These are phyloP conservation scores for Alternaria sp. DNA, from an alignment of 2,329 filamentous ascomycete species.

Conservation along the genomic window DNA sequence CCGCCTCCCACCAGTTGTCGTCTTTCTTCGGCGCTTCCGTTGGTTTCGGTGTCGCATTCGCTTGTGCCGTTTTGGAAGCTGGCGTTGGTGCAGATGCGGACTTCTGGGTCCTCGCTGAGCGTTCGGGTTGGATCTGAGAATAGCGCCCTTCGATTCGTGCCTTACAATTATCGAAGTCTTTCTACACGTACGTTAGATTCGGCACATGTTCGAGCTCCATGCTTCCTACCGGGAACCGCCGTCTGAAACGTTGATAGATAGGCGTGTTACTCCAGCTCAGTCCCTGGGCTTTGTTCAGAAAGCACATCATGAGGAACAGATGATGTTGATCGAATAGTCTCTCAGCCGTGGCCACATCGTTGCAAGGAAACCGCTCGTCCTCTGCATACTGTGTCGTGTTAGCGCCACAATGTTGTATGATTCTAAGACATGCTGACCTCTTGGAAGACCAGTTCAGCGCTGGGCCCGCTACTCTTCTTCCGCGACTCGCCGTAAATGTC, in stretches of 20 bases:
- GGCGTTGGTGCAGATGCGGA: slow-evolving; percentile 11
- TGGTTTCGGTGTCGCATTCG: slow-evolving; percentile 10
- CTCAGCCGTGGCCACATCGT: slow-evolving; percentile 30
- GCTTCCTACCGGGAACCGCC: slow-evolving; percentile 43
- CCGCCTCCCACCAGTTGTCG: slow-evolving; percentile 49
- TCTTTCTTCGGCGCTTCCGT: slow-evolving; percentile 43
- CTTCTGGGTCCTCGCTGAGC: slow-evolving; percentile 10
- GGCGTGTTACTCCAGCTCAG: slow-evolving; percentile 53
- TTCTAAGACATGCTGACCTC: slow-evolving; percentile 33
- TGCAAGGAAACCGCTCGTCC: slow-evolving; percentile 36
- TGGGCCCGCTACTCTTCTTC: slow-evolving; percentile 48
- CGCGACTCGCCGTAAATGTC: slow-evolving; percentile 60
- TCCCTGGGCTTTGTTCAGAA: slow-evolving; percentile 53
- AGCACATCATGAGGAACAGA: slow-evolving; percentile 54
- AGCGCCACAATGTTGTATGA: not conserved
- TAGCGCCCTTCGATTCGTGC: slow-evolving; percentile 39
- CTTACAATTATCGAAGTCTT: slow-evolving; percentile 40
- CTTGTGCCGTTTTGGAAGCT: not conserved
- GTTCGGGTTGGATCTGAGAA: slow-evolving; percentile 19
- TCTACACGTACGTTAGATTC: slow-evolving; percentile 23
- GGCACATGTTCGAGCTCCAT: not conserved
- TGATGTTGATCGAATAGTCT: slow-evolving; percentile 45
- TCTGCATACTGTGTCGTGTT: slow-evolving; percentile 43
- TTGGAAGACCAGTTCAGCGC: slow-evolving; percentile 49
- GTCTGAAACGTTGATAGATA: slow-evolving; percentile 50